phyloP scores from a whole-genome alignment of 305 asterid genomes.

The Fraxinus xanthoxyloides region DNA sequence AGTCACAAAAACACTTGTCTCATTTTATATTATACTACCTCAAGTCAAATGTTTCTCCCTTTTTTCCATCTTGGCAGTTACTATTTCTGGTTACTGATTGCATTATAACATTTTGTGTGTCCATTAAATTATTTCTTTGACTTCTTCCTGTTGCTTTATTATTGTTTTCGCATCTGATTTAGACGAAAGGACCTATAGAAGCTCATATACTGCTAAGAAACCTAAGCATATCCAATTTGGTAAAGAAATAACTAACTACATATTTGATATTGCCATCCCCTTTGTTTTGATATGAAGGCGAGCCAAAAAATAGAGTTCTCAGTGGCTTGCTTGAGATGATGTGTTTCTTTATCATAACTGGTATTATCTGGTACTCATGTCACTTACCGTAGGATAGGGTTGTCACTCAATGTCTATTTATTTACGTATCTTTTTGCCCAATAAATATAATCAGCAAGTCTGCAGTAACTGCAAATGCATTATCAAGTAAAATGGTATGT shows the following conservation, averaged over 20 bases:
- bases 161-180: not conserved
- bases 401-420: not conserved
- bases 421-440: not conserved
- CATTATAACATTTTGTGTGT: not conserved
- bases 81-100: not conserved
- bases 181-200: not conserved
- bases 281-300: too few relatives aligned
- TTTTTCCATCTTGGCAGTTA: not conserved
- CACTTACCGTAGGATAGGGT: not conserved
- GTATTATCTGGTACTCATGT: not conserved
- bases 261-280: too few relatives aligned
- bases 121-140: not conserved
- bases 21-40: not conserved
- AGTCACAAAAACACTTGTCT: not conserved
- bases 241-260: too few relatives aligned
- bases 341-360: not conserved
- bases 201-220: not conserved
- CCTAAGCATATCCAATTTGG: too few relatives aligned
- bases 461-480: not conserved
- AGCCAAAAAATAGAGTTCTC: not conserved
- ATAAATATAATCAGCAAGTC: not conserved
- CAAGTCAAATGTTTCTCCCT: not conserved
- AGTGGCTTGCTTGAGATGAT: not conserved
- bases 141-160: not conserved
- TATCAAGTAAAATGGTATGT: not conserved